A percentile compares a stretch with the other conserved stretches of the same genome.
Conservation (phyloP, 257 asterid genomes). For the Jaltomata sinuosa region DNA sequence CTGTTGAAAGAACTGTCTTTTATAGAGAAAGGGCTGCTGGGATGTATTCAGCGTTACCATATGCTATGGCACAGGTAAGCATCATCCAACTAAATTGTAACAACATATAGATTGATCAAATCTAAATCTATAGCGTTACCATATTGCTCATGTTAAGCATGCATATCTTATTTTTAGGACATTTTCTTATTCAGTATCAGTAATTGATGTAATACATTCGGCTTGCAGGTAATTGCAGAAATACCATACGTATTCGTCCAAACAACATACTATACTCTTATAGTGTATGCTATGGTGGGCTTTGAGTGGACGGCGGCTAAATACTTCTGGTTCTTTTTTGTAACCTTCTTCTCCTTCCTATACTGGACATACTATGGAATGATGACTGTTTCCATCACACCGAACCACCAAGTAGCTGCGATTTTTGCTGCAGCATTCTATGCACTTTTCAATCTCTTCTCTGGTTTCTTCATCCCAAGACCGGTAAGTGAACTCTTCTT, state of each 20-base stretch:
- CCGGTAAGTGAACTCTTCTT: conserved; percentile 32
- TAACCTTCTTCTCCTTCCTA: conserved; percentile 44
- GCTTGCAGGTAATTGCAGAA: conserved; percentile 35
- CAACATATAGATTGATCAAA: neutral
- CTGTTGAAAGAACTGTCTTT: conserved; percentile 40
- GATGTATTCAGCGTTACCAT: conserved; percentile 51
- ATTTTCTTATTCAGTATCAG: neutral
- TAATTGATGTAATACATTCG: neutral
- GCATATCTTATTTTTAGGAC: neutral
- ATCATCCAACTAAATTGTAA: neutral
- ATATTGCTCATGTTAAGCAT: neutral
- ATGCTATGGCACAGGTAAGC: conserved; percentile 55
- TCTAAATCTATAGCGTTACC: too few relatives aligned
- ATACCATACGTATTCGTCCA: conserved; percentile 44
- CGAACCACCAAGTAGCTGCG: conserved; percentile 46
- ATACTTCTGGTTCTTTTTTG: conserved; percentile 46
- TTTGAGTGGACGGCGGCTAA: conserved; percentile 43
- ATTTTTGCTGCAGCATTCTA: conserved; percentile 38
- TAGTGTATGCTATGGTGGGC: conserved; percentile 44
- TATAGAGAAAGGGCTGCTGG: conserved; percentile 59
- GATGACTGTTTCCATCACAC: conserved; percentile 56
- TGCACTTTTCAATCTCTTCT: conserved; percentile 51
- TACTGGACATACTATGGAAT: conserved; percentile 55
- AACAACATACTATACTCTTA: conserved; percentile 33
- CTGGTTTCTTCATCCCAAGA: conserved; percentile 55